A percentile compares a stretch with the other conserved stretches of the same genome.
Conservation (phyloP, 208 protist genomes). For the Leishmania gerbilli region DNA sequence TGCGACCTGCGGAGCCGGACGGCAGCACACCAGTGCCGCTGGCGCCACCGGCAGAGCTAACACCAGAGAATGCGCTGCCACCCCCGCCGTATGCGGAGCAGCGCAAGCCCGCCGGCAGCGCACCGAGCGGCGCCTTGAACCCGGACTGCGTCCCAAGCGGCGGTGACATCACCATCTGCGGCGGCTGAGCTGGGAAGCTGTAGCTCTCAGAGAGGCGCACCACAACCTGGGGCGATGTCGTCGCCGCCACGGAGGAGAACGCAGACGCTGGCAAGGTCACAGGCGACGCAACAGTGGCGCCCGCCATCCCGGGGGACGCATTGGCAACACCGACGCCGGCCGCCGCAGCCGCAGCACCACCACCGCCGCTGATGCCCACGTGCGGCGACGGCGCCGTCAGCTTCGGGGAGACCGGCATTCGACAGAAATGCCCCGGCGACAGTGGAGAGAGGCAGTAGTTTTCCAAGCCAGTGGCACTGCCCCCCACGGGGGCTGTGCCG, state of each 20-base stretch:
- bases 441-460: constrained; percentile 29
- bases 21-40: neutral
- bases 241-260: constrained; percentile 1
- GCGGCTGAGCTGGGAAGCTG: constrained; percentile 32
- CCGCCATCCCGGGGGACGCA: neutral
- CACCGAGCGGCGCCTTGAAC: neutral
- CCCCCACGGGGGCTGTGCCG: neutral
- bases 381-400: neutral
- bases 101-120: neutral
- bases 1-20: neutral
- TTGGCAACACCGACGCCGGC: neutral
- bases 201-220: constrained; percentile 36
- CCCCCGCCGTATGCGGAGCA: neutral
- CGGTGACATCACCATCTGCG: constrained; percentile 31
- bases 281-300: constrained; percentile 5
- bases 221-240: constrained; percentile 26
- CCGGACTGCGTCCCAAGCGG: constrained; percentile 10
- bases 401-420: constrained; percentile 13
- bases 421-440: constrained; percentile 24
- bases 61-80: neutral
- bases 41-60: neutral
- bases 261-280: constrained; percentile 7
- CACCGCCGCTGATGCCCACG: neutral
- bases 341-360: neutral
- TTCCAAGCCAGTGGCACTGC: constrained; percentile 9